Evolutionary conservation across 768 basidiomycete species (phyloP).

Genomic region (Russula sp.): DNA sequence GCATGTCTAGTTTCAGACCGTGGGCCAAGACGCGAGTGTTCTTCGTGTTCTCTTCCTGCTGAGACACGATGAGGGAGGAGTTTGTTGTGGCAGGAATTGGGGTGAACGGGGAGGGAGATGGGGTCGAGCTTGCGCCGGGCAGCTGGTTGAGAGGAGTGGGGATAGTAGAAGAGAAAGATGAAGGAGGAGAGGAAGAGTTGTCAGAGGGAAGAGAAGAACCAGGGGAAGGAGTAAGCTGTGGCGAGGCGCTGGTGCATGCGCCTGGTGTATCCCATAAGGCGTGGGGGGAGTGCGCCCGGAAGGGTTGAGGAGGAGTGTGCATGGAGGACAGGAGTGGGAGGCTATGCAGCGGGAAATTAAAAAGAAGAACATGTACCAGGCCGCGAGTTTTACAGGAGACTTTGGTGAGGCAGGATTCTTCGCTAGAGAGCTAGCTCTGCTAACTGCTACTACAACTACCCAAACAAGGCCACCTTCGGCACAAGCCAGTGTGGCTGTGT

Average conservation of each 20-base stretch:
- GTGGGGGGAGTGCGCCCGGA: constrained; percentile 26
- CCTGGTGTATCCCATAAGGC: constrained; percentile 32
- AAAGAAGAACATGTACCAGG: constrained; percentile 21
- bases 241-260: constrained; percentile 30
- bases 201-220: constrained; percentile 26
- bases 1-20: constrained; percentile 25
- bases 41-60: constrained; percentile 22
- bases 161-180: constrained; percentile 22
- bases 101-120: constrained; percentile 23
- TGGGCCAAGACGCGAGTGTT: constrained; percentile 18
- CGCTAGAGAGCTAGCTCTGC: no score
- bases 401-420: constrained; percentile 23
- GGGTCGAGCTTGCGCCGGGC: constrained; percentile 25
- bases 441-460: no score
- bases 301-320: constrained; percentile 27
- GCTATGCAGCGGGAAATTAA: constrained; percentile 25
- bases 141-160: constrained; percentile 22
- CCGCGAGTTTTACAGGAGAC: constrained; percentile 28
- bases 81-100: constrained; percentile 6
- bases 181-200: constrained; percentile 25
- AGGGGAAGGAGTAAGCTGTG: constrained; percentile 26
- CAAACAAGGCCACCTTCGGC: no score
- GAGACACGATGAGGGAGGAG: constrained; percentile 12
- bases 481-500: constrained; percentile 22
- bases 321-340: constrained; percentile 28